These are phyloP conservation scores for Angomonas desouzai DNA, from an alignment of 208 protist species.

Conservation along the genomic window DNA sequence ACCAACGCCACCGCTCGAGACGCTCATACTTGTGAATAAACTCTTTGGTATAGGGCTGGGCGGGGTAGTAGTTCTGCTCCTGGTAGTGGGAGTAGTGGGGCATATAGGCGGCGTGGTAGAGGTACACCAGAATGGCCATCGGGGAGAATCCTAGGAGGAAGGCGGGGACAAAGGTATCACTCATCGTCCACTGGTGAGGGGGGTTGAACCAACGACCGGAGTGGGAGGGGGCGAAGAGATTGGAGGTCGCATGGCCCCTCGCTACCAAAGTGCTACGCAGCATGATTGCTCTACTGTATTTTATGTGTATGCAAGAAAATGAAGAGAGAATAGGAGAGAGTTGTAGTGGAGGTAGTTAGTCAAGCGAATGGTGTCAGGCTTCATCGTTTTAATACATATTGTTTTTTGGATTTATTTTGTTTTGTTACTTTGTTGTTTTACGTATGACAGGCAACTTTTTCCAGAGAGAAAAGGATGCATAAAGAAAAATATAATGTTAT, in stretches of 20 bases:
- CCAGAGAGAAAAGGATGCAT: no score
- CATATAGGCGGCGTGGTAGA: slow-evolving; percentile 88
- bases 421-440: no score
- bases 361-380: no score
- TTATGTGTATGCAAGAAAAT: not conserved
- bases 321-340: slow-evolving; percentile 4
- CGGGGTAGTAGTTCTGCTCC: slow-evolving; percentile 90
- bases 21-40: slow-evolving; percentile 91
- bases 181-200: slow-evolving; percentile 90
- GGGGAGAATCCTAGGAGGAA: slow-evolving; percentile 83
- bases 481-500: no score
- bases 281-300: slow-evolving; percentile 30
- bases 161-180: slow-evolving; percentile 75
- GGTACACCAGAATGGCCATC: slow-evolving; percentile 73
- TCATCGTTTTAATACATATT: no score
- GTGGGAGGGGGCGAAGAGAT: slow-evolving; percentile 84
- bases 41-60: slow-evolving; percentile 88
- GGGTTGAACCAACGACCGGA: slow-evolving; percentile 91
- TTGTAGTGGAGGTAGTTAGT: no score
- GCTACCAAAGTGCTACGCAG: slow-evolving; percentile 55
- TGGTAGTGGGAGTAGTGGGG: slow-evolving; percentile 89
- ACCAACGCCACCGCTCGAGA: slow-evolving; percentile 89
- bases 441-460: no score
- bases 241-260: slow-evolving; percentile 83
- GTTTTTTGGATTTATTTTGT: no score